A percentile compares a stretch with the other conserved stretches of the same genome.
Conservation (phyloP, 2,329 filamentous ascomycete species). For the Bipolaris bicolor region DNA sequence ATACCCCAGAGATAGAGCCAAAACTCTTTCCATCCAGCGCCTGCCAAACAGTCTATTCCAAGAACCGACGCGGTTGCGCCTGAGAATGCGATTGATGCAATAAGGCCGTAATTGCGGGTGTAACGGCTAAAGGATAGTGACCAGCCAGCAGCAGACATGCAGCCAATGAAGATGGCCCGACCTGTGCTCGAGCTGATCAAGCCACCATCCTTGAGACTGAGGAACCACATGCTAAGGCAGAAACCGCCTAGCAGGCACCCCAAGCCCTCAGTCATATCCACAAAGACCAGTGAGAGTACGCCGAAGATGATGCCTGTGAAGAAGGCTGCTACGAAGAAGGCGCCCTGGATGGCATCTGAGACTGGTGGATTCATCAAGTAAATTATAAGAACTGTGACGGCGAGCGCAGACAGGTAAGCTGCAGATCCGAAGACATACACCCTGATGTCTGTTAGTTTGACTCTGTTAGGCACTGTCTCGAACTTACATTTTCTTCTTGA, state of each 20-base stretch:
- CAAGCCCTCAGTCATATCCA: conserved; percentile 82
- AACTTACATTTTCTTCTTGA: conserved; percentile 72
- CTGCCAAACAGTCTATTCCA: conserved; percentile 88
- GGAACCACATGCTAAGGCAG: conserved; percentile 87
- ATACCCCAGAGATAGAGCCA: conserved; percentile 89
- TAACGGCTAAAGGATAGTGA: conserved; percentile 73
- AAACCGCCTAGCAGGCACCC: conserved; percentile 88
- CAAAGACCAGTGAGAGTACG: conserved; percentile 75
- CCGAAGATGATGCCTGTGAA: conserved; percentile 77
- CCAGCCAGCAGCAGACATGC: conserved; percentile 71
- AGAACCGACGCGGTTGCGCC: conserved; percentile 80
- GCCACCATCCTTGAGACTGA: conserved; percentile 77
- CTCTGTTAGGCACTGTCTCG: neutral
- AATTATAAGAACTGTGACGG: conserved; percentile 80
- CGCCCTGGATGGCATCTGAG: conserved; percentile 77
- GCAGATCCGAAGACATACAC: conserved; percentile 72
- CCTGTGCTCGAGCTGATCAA: conserved; percentile 67
- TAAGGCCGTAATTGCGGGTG: conserved; percentile 79
- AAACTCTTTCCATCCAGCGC: conserved; percentile 92
- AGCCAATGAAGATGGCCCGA: conserved; percentile 76
- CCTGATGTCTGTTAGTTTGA: conserved; percentile 34
- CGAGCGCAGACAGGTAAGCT: conserved; percentile 73
- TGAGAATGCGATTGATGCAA: conserved; percentile 76
- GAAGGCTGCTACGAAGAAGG: conserved; percentile 79
- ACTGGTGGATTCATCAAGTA: conserved; percentile 87